Evolutionary conservation across 1,284 basidiomycete genomes (phyloP), one percentile per base, ranked within the genome.

Genomic region (Calocybe gambosa): DNA sequence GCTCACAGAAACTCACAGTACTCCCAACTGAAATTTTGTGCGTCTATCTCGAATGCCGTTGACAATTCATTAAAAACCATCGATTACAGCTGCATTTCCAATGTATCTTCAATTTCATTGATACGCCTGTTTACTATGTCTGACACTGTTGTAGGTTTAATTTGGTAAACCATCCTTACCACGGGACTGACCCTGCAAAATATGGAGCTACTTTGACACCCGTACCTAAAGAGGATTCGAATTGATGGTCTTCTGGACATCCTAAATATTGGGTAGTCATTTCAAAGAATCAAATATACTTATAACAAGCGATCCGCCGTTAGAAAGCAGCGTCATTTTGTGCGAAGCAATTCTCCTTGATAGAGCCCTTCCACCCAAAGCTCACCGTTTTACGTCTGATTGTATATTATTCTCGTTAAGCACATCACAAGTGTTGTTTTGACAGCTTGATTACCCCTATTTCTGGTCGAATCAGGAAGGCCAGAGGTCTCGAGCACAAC

Each of bases 1-100:
- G 93, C 95, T 25, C 79, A 86, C 67, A 78, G 90, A 57, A 97
- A 98, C 73, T 94, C 91, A 18, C 84, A 78, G n/a, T 95, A 85
- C 73, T 89, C 88, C 23, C 92, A 93, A 65, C 78, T 94, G 59
- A 94, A 93, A 68, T 85, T 87, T 71, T 80, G 92, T 93, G 64
- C 66, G 89, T 83, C 6, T 45, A 37, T 34, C 38, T 45, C 37
- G 13, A 56, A 23, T 16, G 19, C 36, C 21, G 40, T 29, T 55
- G 21, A 52, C 33, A 36, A 16, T 19, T 35, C 21, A 41, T 29
- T 55, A 21, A 52, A 31, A 37, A 36, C 26, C 43, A 23, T 38
- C 39, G 25, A 43, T 51, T 46, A n/a, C 61, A 88, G 84, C 74
- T 53, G 68, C 73, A 18, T 78, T 88, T 62, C 85, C 85, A 5